Base-by-base conservation (phyloP, 805 yeast species). In the Monosporozyma aerobia region DNA sequence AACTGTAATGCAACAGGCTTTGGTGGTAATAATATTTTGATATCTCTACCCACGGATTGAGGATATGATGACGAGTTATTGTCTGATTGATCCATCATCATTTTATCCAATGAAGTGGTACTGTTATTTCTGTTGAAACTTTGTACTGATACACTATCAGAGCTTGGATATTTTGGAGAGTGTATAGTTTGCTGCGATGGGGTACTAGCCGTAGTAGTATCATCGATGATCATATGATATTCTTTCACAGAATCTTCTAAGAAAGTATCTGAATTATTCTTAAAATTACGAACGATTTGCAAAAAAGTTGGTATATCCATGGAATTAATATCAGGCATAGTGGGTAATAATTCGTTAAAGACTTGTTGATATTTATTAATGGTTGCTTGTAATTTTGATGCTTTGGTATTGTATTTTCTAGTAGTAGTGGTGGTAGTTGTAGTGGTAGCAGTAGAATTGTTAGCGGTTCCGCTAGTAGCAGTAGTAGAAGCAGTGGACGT, bases 11-110 rank as follows among this genome's bases (percentile, higher is more conserved):
- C 92, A 25, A 79, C 78, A 23, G 81, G 83, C 60, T 86, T 82
- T 3, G 94, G 80, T 0, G 97, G 97, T 44, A 90, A 69, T 8
- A 85, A 78, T 49, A 85, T 77, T 57, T 76, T 81, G 57, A 85
- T 77, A 60, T 83, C 90, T 51, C 72, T 58, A 14, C 65, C 69
- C n/a, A 63, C 57, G 6, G 48, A 25, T 3, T 45, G 32, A 27
- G 49, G 43, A 6, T 37, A 23, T 23, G 30, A 9, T 3, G 30
- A 23, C 10, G 2, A 30, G 22, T 5, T 33, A 46, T 46, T 47
- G 33, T 47, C 53, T 7, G 37, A 50, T 14, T 35, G 44, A 16
- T 51, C 58, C 7, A 47, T 33, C 45, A 43, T 43, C 45, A 43
- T 43, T 3, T 49, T 47, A n/a, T 50, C 51, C 9, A 48, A 11